Conservation (phyloP, 2,329 filamentous ascomycete genomes). For the Pseudogymnoascus sp. region DNA sequence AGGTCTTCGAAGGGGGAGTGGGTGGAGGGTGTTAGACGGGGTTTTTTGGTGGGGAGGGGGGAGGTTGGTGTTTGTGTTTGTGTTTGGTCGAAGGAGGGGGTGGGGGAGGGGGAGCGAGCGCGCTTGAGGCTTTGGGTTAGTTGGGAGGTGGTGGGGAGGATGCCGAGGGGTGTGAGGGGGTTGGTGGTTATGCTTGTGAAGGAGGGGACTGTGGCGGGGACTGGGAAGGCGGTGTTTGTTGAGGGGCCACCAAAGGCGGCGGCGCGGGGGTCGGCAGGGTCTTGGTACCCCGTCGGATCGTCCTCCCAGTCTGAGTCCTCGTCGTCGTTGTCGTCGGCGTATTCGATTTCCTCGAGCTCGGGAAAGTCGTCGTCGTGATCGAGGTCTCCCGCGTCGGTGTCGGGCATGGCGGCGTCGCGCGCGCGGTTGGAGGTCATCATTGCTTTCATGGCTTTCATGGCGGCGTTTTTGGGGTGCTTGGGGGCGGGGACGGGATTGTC, state of each 20-base stretch:
- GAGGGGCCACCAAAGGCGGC: not conserved
- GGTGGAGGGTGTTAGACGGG: not conserved
- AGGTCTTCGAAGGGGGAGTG: conserved; percentile 39
- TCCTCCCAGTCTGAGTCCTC: conserved; percentile 6
- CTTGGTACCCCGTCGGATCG: not conserved
- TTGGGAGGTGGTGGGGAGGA: not conserved
- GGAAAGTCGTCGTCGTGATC: conserved; percentile 2
- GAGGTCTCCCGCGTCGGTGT: not conserved
- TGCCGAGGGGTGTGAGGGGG: not conserved
- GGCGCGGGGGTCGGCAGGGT: not conserved
- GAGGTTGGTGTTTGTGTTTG: not conserved
- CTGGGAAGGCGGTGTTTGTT: not conserved
- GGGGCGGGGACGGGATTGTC: not conserved
- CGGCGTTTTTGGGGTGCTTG: not conserved
- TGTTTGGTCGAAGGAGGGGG: not conserved
- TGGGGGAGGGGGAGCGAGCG: not conserved
- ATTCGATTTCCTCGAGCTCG: not conserved
- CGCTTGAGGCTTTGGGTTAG: not conserved
- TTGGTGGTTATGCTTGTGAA: not conserved
- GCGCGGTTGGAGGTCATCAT: not conserved
- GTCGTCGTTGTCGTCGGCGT: not conserved
- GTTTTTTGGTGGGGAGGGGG: not conserved
- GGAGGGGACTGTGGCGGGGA: not conserved
- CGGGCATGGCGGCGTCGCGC: not conserved
- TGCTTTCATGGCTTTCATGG: not conserved